Base-by-base conservation (phyloP, 2,329 filamentous ascomycete genomes). In the Pezicula radicicola region DNA sequence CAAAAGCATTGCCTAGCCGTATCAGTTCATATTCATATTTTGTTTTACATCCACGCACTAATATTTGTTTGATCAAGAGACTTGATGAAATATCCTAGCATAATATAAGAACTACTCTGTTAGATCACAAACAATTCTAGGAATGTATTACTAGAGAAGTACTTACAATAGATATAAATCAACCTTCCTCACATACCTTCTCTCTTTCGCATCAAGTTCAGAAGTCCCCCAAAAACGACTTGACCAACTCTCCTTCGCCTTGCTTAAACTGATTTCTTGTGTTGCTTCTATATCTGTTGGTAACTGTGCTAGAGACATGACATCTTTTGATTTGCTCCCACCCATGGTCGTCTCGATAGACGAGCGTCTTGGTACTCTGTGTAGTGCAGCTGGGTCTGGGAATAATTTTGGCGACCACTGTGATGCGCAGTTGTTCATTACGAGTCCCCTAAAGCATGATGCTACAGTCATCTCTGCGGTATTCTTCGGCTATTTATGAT, bases 1-100 rank as follows among this genome's bases (percentile, higher is more conserved):
- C 68, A 44, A 70, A 72, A 43, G 70, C 70, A 58, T 70, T 70
- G 55, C 63, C 68, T 46, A 67, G 67, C 19, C 68, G 15, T 8
- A 41, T 49, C 9, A 49, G 41, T 36, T 18, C 16, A 6, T 9
- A 28, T 21, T 49, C 18, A 16, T 3, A 33, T 42, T n/a, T 40
- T 40, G n/a, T 9, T 19, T n/a, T 15, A 10, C 37, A 40, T 16
- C 15, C 37, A 33, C 43, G 40, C 33, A 54, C 52, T 54, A 8
- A 47, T 44, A 41, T 51, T 51, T n/a, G 49, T 54, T 28, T 56
- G 45, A 13, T 51, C 49, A 4, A 54, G 40, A 18, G 47, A 51
- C 37, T 56, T 56, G 47, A 54, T 49, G 30, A 56, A 56, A 25
- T 56, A 56, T 25, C 47, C 54, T 13, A 56, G 28, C 16, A 15